These are phyloP conservation scores for Casuarina cunninghamiana DNA, from an alignment of 306 rosid genomes.

Conservation along the genomic window DNA sequence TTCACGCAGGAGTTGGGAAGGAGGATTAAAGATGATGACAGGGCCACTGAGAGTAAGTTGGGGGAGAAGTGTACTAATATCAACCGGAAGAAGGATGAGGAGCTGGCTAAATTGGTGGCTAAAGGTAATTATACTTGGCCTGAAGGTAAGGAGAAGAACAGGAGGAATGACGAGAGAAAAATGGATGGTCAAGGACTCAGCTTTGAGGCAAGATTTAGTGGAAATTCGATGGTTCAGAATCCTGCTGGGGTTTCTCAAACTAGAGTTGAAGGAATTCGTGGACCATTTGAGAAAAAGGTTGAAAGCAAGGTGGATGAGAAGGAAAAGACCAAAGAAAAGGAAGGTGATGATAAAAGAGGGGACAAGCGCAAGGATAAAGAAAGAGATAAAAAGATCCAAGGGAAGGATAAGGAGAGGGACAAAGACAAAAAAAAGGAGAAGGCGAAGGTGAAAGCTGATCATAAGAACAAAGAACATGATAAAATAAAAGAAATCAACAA, in stretches of 20 bases:
- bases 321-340: conserved; percentile 53
- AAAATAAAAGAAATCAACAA: conserved; percentile 51
- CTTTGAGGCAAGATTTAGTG: conserved; percentile 39
- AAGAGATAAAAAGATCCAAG: conserved; percentile 73
- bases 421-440: conserved; percentile 70
- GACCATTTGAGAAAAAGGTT: conserved; percentile 39
- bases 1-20: conserved; percentile 57
- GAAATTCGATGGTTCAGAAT: conserved; percentile 46
- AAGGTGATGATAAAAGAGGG: conserved; percentile 60
- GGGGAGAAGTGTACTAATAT: conserved; percentile 45
- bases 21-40: conserved; percentile 55
- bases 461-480: conserved; percentile 28
- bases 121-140: conserved; percentile 43
- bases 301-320: conserved; percentile 40
- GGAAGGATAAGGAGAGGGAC: conserved; percentile 75
- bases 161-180: conserved; percentile 46
- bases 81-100: conserved; percentile 58
- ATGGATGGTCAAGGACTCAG: conserved; percentile 47
- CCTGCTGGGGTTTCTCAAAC: conserved; percentile 43
- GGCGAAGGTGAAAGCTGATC: conserved; percentile 37
- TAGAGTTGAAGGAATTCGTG: conserved; percentile 50
- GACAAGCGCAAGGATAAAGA: conserved; percentile 65
- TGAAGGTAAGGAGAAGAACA: conserved; percentile 55
- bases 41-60: conserved; percentile 47
- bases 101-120: conserved; percentile 52